Evolutionary conservation across 176 grass and related monocot genomes (phyloP), one percentile per base, ranked within the genome.

Genomic region (Pontederia paniculata): DNA sequence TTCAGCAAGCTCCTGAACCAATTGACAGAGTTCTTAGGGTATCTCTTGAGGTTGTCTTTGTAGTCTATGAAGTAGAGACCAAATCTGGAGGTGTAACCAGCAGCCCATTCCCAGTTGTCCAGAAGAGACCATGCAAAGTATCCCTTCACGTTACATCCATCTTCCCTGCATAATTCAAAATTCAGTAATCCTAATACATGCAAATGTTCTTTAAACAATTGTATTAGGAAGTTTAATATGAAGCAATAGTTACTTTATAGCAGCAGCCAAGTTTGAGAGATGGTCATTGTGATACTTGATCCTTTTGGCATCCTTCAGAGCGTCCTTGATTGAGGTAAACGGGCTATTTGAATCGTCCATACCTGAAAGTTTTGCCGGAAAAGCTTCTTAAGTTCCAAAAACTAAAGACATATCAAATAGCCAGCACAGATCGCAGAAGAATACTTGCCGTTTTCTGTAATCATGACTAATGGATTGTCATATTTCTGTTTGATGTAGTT

Each of bases 81-180:
- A 54, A 90, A 97, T 62, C 91, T 77, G 0, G 91, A 84, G 46
- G 77, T 72, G 65, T 74, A 97, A 16, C 91, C 91, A 1, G 86
- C 91, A 12, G 83, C 77, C 86, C 91, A 97, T 21, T 97, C 91
- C 91, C 91, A 97, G 71, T 97, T 97, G 71, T 97, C 91, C 9
- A 97, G 86, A 66, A 97, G 69, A 45, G 91, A 97, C 91, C 91
- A 97, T 12, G 74, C 91, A 67, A 97, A 97, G 68, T 97, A 97
- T 19, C 91, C 91, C 23, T 74, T 68, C 9, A 90, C 91, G 13
- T 97, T 77, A 20, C 91, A 97, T 8, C 86, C 91, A 44, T 90
- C 91, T 79, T 97, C 80, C 82, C 91, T 90, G 80, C 62, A 42
- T 42, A 52, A 20, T 23, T 50, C 48, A 50, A 6, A 4, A 15